phyloP scores from a whole-genome alignment of 495 filamentous ascomycete species.

The Penicillium pulvis region DNA sequence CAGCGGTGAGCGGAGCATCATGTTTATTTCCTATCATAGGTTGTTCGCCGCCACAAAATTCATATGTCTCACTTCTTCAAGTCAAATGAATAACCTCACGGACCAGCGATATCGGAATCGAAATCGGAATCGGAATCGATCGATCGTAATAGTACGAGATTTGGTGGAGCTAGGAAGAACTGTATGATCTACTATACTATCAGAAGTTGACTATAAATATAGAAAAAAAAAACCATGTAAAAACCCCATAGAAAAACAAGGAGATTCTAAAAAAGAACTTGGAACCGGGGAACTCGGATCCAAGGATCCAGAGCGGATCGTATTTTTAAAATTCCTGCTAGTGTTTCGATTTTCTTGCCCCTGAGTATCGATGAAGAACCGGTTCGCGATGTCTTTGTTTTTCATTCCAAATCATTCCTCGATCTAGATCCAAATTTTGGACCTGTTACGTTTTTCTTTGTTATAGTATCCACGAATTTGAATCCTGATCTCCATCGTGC shows the following conservation, averaged over 20 bases:
- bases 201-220: too few relatives aligned
- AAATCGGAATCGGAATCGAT: conserved; percentile 25
- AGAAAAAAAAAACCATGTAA: neutral
- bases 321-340: neutral
- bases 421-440: neutral
- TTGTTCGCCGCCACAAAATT: neutral
- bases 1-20: neutral
- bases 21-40: neutral
- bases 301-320: neutral
- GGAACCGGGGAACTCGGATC: neutral
- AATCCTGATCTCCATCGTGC: conserved; percentile 2
- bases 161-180: conserved; percentile 8
- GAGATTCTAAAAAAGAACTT: neutral
- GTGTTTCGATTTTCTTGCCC: neutral
- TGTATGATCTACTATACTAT: neutral
- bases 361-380: neutral
- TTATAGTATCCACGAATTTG: conserved; percentile 3
- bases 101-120: conserved; percentile 17
- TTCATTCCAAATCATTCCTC: neutral
- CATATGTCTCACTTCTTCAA: too few relatives aligned
- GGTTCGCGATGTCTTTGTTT: neutral
- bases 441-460: conserved; percentile 8
- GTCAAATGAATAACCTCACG: neutral
- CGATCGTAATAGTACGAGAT: conserved; percentile 17
- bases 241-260: neutral